Conservation (phyloP, 2,329 filamentous ascomycete species). For the Pestalotiopsis sp. region DNA sequence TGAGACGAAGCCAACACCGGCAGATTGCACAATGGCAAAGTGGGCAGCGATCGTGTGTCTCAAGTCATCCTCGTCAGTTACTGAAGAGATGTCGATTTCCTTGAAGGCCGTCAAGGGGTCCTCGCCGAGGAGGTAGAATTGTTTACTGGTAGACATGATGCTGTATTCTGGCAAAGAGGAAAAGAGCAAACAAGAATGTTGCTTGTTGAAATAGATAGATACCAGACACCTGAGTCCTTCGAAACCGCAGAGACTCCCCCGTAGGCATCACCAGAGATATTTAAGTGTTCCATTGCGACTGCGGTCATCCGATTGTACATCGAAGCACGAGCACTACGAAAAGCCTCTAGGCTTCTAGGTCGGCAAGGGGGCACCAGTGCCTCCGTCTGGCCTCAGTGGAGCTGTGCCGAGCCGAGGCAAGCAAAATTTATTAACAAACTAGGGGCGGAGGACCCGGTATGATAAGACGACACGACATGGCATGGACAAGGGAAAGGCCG, state of each 20-base stretch:
- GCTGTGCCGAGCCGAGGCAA: constrained; percentile 9
- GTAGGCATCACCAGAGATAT: constrained; percentile 2
- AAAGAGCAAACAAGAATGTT: not conserved
- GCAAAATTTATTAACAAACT: not conserved
- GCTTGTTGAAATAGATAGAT: not conserved
- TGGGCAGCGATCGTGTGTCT: constrained; percentile 41
- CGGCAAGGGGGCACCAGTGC: not conserved
- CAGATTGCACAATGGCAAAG: constrained; percentile 44
- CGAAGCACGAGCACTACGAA: not conserved
- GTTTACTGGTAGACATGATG: constrained; percentile 26
- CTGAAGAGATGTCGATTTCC: constrained; percentile 37
- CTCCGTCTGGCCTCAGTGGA: not conserved
- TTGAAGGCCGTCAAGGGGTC: constrained; percentile 31
- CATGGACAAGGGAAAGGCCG: not conserved
- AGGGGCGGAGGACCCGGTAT: constrained; percentile 1
- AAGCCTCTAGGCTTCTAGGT: not conserved
- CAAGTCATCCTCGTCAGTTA: constrained; percentile 37
- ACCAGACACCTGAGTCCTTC: not conserved
- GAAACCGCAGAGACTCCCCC: not conserved
- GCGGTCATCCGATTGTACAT: not conserved
- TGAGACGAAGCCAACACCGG: constrained; percentile 40
- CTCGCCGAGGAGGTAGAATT: constrained; percentile 45
- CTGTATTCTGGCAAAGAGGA: not conserved
- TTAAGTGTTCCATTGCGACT: not conserved
- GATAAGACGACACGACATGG: constrained; percentile 8